Evolutionary conservation across 2,329 filamentous ascomycete species (phyloP), one percentile per base, ranked within the genome.

Genomic region (Fusarium pininemorale): DNA sequence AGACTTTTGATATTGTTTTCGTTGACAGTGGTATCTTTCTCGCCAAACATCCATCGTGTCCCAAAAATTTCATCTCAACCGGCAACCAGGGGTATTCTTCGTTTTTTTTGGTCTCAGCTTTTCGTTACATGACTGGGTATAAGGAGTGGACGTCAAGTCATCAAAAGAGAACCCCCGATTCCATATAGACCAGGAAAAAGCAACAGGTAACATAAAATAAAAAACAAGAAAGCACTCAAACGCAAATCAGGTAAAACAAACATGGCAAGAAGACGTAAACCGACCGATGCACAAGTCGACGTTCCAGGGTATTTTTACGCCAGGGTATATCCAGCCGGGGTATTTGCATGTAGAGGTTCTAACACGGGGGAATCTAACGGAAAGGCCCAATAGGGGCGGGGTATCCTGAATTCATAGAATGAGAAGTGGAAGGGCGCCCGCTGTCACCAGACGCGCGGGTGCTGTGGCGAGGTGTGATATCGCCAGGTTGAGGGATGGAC

Each of bases 391-490:
- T 92, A 77, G 93, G 93, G 87, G 91, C 94, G 89, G 94, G 93
- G 93, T 96, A 96, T 94, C 94, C 94, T 91, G 94, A 96, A 93
- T 91, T 91, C 82, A 93, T 93, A 89, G 94, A 97, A 92, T 97
- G 93, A 87, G 94, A 96, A 87, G 94, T 97, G 81, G 93, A 96
- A 83, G 94, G 94, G 82, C 94, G 93, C 83, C 94, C 94, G 87
- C 94, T 96, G 85, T 97, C 94, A 82, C 93, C 94, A 82, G 94
- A 97, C 82, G 92, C 92, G 83, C 94, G 92, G 82, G 93, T 88
- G 83, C 91, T 91, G 85, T 97, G 94, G 84, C 94, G 93, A 75
- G 94, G 94, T 45, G 94, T 97, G 77, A 91, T 88, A 83, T 97
- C 94, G 81, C 94, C 94, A 71, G 93, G 89, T 80, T 93, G 88